Evolutionary conservation across 306 rosid genomes (phyloP).

Genomic region (Pyrus pyrifolia): DNA sequence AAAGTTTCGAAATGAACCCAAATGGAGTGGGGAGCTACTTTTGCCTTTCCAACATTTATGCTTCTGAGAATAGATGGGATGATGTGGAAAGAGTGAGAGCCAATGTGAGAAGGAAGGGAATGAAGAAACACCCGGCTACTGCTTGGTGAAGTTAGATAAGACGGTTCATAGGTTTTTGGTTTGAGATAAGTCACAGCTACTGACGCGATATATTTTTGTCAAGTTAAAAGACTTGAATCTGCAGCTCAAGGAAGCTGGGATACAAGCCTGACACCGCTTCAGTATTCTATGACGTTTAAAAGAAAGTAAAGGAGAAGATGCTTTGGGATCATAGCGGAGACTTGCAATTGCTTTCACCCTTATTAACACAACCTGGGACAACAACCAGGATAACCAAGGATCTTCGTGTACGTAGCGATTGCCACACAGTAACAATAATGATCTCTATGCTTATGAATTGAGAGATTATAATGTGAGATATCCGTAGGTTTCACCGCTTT

Average conservation of each 20-base stretch:
- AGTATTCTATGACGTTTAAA: slow-evolving; percentile 49
- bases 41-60: slow-evolving; percentile 63
- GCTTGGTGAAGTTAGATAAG: slow-evolving; percentile 50
- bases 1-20: slow-evolving; percentile 47
- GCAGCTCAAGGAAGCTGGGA: slow-evolving; percentile 46
- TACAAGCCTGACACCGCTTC: slow-evolving; percentile 57
- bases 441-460: slow-evolving; percentile 33
- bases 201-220: slow-evolving; percentile 35
- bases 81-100: slow-evolving; percentile 50
- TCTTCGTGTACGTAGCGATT: slow-evolving; percentile 52
- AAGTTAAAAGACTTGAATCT: slow-evolving; percentile 39
- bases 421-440: slow-evolving; percentile 48
- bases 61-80: slow-evolving; percentile 52
- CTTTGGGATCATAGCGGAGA: slow-evolving; percentile 58
- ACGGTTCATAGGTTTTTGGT: slow-evolving; percentile 51
- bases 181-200: slow-evolving; percentile 46
- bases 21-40: slow-evolving; percentile 43
- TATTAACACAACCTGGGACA: slow-evolving; percentile 32
- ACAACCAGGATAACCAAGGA: slow-evolving; percentile 55
- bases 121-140: slow-evolving; percentile 50
- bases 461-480: slow-evolving; percentile 56
- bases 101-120: slow-evolving; percentile 28
- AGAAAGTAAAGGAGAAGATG: slow-evolving; percentile 51
- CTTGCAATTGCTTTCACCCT: slow-evolving; percentile 57
- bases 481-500: slow-evolving; percentile 51